Base-by-base conservation (phyloP, 345 rosid genomes). In the Eucalyptus marginata region DNA sequence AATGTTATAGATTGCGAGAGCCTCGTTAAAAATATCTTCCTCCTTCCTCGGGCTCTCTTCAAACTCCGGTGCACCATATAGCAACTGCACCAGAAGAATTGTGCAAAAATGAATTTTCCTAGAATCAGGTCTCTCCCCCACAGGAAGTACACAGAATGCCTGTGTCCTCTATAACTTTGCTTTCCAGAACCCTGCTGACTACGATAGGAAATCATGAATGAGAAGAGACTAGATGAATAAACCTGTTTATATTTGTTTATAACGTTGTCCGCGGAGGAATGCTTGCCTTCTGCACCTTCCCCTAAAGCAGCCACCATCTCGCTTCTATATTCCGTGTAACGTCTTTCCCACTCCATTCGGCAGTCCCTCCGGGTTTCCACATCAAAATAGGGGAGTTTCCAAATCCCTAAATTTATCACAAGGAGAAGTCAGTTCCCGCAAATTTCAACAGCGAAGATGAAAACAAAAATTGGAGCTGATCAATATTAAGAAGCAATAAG, bases 171-270 rank as follows among this genome's bases (percentile, higher is more conserved):
- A 13, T 62, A 13, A 62, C 71, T 62, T 29, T 13, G 71, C 13
- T 27, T 62, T 29, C 71, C 33, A 7, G 16, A 62, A 29, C 71
- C 71, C 71, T 29, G 71, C 13, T 87, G 10, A 46, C 6, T 27
- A 51, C 49, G 49, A 54, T 43, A 36, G 58, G 80, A 47, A 40
- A 40, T 71, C 24, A 47, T 13, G 47, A 14, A 68, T 49, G 40
- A 64, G 7, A 44, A 31, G 31, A 10, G 31, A 10, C 4, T 4
- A 15, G 36, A 12, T 13, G 64, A 68, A 92, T 29, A 5, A 87
- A 97, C 99, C 95, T 93, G 86, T 90, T 94, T 95, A 90, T 95
- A 97, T 62, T 88, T 92, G n/a, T 86, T 50, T 7, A 71, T 86
- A 51, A 96, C 93, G 43, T 87, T 93, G 15, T 87, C 29, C 7